Base-by-base conservation (phyloP, 768 basidiomycete genomes). In the Serendipita indica region DNA sequence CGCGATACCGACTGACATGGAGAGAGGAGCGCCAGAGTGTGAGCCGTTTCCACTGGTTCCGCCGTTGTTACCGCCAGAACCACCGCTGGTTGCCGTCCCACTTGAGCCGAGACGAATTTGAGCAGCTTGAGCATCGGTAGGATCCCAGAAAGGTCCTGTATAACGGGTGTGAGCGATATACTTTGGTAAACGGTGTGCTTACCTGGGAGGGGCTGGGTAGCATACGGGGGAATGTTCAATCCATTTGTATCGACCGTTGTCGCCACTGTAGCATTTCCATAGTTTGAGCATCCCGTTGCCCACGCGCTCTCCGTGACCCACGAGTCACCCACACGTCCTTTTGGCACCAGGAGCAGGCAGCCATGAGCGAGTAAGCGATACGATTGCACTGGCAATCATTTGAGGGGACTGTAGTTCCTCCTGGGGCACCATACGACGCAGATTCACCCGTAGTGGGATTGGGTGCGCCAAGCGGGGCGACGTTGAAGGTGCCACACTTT, bases 271-370 rank as follows among this genome's bases (percentile, higher is more conserved):
- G 16, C 32, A 27, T 25, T 54, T 25, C 22, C 59, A 52, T 54
- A 60, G 33, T 52, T 34, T 20, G 59, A 20, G 49, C 59, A 60
- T 18, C 46, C 59, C 22, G 46, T 33, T 3, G 37, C 43, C 59
- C 59, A 60, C 30, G 52, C 35, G 45, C 16, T 16, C 35, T 54
- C 59, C 3, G 59, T 35, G 12, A 30, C 27, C 59, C 59, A 60
- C 59, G 33, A 32, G 28, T 37, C 34, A 10, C 34, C 16, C 35
- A 60, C 18, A 60, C 43, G 46, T 39, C 39, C 5, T 30, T 33
- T 27, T 60, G 59, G 34, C 59, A 60, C 59, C 59, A 60, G 33
- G 59, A 52, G 45, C 59, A 60, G 3, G 59, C 59, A 22, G 59
- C 59, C 59, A 60, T 60, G n/a, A 60, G 34, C 18, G 46, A 52